Conservation (phyloP, 73 alveolate genomes). For the Tetrahymena borealis region DNA sequence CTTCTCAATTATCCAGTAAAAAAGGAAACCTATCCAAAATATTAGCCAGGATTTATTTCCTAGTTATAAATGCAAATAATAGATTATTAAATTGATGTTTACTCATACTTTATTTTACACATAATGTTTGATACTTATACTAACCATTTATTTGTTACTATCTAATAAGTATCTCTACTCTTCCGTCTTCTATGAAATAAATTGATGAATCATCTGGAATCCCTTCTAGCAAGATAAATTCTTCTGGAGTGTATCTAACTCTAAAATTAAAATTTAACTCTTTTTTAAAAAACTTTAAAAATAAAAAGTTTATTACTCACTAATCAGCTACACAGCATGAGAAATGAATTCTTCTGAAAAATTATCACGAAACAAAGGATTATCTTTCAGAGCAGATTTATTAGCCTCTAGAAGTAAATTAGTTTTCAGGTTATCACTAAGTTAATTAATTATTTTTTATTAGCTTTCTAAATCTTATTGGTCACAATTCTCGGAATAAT, state of each 20-base stretch:
- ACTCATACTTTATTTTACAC: too few species aligned
- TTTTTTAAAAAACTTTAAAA: not conserved
- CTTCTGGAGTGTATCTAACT: conserved; percentile 29
- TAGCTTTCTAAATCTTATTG: conserved; percentile 9
- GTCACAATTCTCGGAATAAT: conserved; percentile 36
- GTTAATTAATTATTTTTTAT: not conserved
- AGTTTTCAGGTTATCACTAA: conserved; percentile 5
- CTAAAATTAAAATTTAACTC: not conserved
- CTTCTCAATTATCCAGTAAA: conserved; percentile 43
- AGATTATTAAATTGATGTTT: too few species aligned
- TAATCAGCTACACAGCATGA: too few species aligned
- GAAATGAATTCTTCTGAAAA: too few species aligned
- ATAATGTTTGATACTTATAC: not conserved
- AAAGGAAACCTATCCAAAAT: conserved; percentile 49
- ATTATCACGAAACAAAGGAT: too few species aligned
- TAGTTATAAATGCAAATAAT: too few species aligned
- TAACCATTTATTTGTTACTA: not conserved
- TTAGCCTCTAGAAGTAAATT: not conserved
- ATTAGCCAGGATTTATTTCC: too few species aligned
- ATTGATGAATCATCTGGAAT: conserved; percentile 17
- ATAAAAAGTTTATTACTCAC: too few species aligned
- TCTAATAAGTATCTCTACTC: not conserved
- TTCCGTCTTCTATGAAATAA: conserved; percentile 13
- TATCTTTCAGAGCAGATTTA: not conserved
- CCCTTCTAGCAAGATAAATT: not conserved